A percentile compares a stretch with the other conserved stretches of the same genome.
Evolutionary conservation across 495 filamentous ascomycete genomes (phyloP).

Genomic region (Aspergillus saccharolyticus): DNA sequence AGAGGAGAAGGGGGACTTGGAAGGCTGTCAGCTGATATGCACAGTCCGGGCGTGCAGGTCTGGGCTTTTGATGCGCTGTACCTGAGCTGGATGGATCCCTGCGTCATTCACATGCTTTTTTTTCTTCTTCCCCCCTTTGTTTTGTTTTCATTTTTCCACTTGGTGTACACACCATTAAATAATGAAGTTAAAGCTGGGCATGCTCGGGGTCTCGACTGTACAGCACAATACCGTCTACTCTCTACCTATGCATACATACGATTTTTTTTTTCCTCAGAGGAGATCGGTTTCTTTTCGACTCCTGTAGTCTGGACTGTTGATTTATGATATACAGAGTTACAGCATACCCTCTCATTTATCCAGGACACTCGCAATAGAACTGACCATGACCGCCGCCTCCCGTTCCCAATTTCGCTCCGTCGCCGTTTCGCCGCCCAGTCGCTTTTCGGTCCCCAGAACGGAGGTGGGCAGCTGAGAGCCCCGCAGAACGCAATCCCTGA

Average conservation of each 20-base stretch:
- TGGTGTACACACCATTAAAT: background rate
- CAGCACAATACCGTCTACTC: no score
- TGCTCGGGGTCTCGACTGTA: no score
- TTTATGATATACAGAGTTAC: no score
- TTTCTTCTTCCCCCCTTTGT: background rate
- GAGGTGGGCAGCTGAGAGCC: slow-evolving; percentile 61
- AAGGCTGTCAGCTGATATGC: background rate
- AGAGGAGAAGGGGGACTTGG: background rate
- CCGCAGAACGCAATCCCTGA: slow-evolving; percentile 76
- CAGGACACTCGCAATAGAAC: slow-evolving; percentile 56
- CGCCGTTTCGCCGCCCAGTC: slow-evolving; percentile 32
- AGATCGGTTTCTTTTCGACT: no score
- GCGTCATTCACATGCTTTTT: background rate
- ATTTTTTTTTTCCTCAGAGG: no score
- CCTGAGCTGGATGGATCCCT: slow-evolving; percentile 2
- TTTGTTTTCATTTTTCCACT: background rate
- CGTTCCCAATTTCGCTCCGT: slow-evolving; percentile 69
- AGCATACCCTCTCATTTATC: slow-evolving; percentile 43
- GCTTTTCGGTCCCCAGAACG: slow-evolving; percentile 35
- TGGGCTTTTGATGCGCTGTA: background rate
- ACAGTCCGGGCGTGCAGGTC: background rate
- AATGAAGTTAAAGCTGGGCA: background rate
- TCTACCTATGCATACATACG: no score
- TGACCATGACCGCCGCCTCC: slow-evolving; percentile 93
- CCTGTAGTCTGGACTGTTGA: no score